Conservation (phyloP, 1,284 basidiomycete genomes). For the Coniophora puteana region DNA sequence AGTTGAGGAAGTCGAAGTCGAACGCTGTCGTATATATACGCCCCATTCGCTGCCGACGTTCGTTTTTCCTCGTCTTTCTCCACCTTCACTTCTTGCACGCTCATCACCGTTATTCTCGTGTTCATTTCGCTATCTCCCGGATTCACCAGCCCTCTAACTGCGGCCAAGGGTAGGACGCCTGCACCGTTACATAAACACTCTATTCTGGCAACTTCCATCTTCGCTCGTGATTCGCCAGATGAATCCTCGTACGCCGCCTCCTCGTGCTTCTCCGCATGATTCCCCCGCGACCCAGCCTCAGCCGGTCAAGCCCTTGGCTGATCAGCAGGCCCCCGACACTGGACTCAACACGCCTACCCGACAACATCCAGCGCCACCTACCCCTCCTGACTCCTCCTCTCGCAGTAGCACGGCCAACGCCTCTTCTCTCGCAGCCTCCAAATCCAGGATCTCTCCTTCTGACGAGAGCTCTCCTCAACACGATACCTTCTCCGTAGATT, state of each 20-base stretch:
- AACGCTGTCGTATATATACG: constrained; percentile 8
- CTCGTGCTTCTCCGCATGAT: constrained; percentile 20
- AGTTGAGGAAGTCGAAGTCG: constrained; percentile 25
- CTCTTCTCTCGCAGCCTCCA: constrained; percentile 14
- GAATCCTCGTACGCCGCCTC: constrained; percentile 18
- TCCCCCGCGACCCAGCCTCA: constrained; percentile 14
- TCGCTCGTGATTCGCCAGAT: constrained; percentile 11
- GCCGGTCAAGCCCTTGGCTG: constrained; percentile 1
- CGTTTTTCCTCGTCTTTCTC: constrained; percentile 10
- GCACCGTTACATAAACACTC: constrained; percentile 24
- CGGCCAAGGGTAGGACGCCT: too few species aligned
- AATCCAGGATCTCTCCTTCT: constrained; percentile 16
- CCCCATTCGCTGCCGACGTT: constrained; percentile 8
- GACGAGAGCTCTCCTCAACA: too few species aligned
- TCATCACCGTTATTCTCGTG: constrained; percentile 14
- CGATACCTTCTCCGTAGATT: too few species aligned
- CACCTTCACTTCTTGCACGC: constrained; percentile 12
- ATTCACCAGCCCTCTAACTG: constrained; percentile 8
- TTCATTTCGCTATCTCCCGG: constrained; percentile 2
- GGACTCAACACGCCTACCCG: constrained; percentile 10
- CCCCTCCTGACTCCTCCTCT: constrained; percentile 9
- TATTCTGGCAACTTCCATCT: constrained; percentile 10
- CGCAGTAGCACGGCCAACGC: constrained; percentile 7
- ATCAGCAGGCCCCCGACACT: constrained; percentile 7
- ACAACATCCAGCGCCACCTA: constrained; percentile 19